Evolutionary conservation across 1,284 basidiomycete genomes (phyloP).

Genomic region (Puccinia coronata): DNA sequence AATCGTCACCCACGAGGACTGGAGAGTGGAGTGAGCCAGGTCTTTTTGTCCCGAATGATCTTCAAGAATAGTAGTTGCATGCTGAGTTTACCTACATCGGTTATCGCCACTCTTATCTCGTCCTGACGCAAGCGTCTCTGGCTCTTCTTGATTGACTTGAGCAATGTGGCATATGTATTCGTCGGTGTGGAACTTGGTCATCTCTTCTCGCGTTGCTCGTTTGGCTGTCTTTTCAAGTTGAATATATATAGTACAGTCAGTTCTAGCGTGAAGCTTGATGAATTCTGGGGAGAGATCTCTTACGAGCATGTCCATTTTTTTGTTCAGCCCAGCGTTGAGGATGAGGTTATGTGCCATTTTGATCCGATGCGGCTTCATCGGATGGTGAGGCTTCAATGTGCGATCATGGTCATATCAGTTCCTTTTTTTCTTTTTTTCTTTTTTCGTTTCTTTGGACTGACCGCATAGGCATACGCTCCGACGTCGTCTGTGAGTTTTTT

Average conservation of each 20-base stretch:
- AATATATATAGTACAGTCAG: no score
- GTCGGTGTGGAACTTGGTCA: conserved; percentile 95
- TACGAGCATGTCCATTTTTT: conserved; percentile 86
- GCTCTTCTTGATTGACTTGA: conserved; percentile 75
- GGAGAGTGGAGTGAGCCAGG: no score
- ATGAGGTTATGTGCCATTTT: conserved; percentile 89
- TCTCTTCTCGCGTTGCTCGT: conserved; percentile 75
- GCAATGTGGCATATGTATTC: conserved; percentile 92
- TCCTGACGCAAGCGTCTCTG: conserved; percentile 65
- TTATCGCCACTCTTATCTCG: conserved; percentile 62
- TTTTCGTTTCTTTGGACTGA: conserved; percentile 15
- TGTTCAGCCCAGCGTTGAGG: conserved; percentile 82
- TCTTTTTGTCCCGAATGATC: no score
- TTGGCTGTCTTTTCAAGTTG: conserved; percentile 68
- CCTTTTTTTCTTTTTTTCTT: neutral
- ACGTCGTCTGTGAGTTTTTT: conserved; percentile 33
- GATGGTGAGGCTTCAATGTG: conserved; percentile 32
- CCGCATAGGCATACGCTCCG: conserved; percentile 48
- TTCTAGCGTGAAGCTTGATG: no score
- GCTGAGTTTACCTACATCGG: conserved; percentile 61
- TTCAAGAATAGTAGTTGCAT: neutral
- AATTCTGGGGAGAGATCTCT: no score
- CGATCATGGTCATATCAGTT: neutral
- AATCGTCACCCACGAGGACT: conserved; percentile 85
- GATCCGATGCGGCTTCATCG: conserved; percentile 67